phyloP scores from a whole-genome alignment of 2,329 filamentous ascomycete genomes.

The Arthrobotrys entomopaga region DNA sequence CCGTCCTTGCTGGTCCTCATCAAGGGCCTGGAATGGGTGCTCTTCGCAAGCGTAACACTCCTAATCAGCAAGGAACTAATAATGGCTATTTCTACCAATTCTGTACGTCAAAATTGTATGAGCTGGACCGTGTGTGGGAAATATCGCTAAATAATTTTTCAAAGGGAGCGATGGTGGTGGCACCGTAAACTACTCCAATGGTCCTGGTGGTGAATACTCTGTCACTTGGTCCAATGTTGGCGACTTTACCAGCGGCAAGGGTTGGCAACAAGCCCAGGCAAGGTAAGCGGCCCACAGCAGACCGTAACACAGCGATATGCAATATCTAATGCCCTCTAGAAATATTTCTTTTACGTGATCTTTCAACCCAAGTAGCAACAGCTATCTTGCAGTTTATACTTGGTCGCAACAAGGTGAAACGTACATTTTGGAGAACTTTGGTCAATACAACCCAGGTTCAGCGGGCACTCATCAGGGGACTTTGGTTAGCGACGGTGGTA shows the following conservation, averaged over 20 bases:
- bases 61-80: slow-evolving; percentile 60
- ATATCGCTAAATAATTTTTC: slow-evolving; percentile 56
- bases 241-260: slow-evolving; percentile 70
- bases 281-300: slow-evolving; percentile 61
- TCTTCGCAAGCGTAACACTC: slow-evolving; percentile 25
- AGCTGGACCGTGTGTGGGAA: too few species aligned
- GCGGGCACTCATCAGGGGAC: slow-evolving; percentile 66
- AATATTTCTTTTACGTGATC: slow-evolving; percentile 66
- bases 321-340: slow-evolving; percentile 60
- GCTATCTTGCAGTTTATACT: slow-evolving; percentile 70
- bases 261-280: slow-evolving; percentile 68
- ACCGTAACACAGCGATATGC: not conserved
- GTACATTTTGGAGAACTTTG: slow-evolving; percentile 68
- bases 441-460: slow-evolving; percentile 65
- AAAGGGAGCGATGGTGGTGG: slow-evolving; percentile 66
- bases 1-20: too few species aligned
- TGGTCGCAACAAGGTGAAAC: slow-evolving; percentile 70
- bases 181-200: slow-evolving; percentile 65
- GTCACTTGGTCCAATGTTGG: slow-evolving; percentile 65
- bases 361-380: slow-evolving; percentile 66
- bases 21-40: not conserved
- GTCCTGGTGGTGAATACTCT: slow-evolving; percentile 63
- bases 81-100: slow-evolving; percentile 65
- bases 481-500: slow-evolving; percentile 67
- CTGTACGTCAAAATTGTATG: not conserved